Conservation (phyloP, 345 rosid species). For the Combretum micranthum region DNA sequence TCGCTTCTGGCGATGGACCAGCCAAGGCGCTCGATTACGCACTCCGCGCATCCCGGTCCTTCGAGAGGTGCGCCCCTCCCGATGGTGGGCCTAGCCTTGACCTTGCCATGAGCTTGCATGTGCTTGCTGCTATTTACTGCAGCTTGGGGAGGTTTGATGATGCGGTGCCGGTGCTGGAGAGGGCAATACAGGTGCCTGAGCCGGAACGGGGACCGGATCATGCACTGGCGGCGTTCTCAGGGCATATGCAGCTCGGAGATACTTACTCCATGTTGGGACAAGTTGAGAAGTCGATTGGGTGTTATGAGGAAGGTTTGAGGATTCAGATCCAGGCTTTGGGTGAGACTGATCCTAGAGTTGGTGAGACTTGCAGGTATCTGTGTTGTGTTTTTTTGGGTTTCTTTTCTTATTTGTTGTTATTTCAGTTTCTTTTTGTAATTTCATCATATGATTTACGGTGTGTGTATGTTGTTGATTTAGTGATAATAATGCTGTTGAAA, state of each 20-base stretch:
- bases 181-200: constrained; percentile 84
- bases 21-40: constrained; percentile 85
- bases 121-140: constrained; percentile 87
- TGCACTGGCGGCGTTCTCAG: constrained; percentile 86
- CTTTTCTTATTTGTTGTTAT: not conserved
- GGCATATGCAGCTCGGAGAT: constrained; percentile 96
- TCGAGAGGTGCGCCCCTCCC: constrained; percentile 64
- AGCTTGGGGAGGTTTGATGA: constrained; percentile 92
- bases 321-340: constrained; percentile 96
- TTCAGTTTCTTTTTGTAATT: not conserved
- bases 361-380: constrained; percentile 95
- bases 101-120: constrained; percentile 94
- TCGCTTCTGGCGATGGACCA: constrained; percentile 95
- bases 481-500: not conserved
- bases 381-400: not conserved
- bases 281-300: constrained; percentile 73
- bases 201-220: constrained; percentile 67
- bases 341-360: constrained; percentile 92
- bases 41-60: constrained; percentile 79
- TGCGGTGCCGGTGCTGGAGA: constrained; percentile 79
- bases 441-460: not conserved
- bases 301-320: constrained; percentile 83
- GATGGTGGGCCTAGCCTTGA: constrained; percentile 82
- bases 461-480: not conserved
- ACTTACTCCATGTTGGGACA: constrained; percentile 95